Conservation (phyloP, 2,329 filamentous ascomycete genomes). For the Helicocarpus griseus region DNA sequence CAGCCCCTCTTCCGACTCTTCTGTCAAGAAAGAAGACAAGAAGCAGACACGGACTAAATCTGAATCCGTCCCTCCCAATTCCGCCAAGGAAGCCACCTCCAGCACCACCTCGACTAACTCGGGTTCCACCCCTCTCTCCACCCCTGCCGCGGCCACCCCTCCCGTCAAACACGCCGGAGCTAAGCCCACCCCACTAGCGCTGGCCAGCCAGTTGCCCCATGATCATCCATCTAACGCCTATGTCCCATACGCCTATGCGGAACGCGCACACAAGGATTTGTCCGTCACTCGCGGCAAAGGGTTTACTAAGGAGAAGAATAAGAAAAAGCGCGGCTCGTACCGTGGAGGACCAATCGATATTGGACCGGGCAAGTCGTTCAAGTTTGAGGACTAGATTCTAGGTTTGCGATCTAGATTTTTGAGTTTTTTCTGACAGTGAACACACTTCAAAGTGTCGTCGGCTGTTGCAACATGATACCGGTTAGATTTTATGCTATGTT, state of each 20-base stretch:
- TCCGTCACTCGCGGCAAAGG: slow-evolving; percentile 89
- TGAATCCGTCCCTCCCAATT: slow-evolving; percentile 21
- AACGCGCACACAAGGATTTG: slow-evolving; percentile 77
- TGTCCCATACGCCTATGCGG: slow-evolving; percentile 75
- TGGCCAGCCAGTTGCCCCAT: slow-evolving; percentile 60
- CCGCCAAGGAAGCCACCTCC: slow-evolving; percentile 15
- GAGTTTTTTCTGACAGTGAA: too few species aligned
- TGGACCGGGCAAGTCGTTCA: slow-evolving; percentile 70
- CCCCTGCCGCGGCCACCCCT: slow-evolving; percentile 19
- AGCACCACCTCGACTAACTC: slow-evolving; percentile 32
- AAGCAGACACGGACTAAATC: slow-evolving; percentile 11
- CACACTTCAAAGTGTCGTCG: too few species aligned
- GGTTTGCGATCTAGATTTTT: not conserved
- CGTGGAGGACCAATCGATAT: slow-evolving; percentile 83
- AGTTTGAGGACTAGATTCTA: slow-evolving; percentile 70
- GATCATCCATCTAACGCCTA: slow-evolving; percentile 71
- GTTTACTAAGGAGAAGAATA: slow-evolving; percentile 99
- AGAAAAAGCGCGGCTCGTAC: slow-evolving; percentile 88
- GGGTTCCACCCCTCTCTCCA: slow-evolving; percentile 38
- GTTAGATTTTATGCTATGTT: too few species aligned
- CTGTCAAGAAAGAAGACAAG: slow-evolving; percentile 16
- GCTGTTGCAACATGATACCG: too few species aligned
- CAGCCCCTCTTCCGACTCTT: slow-evolving; percentile 6
- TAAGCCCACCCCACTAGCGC: slow-evolving; percentile 64
- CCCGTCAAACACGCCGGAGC: slow-evolving; percentile 38